A percentile compares a stretch with the other conserved stretches of the same genome.
Evolutionary conservation across 208 protist species (phyloP).

Genomic region (Crithidia thermophila): DNA sequence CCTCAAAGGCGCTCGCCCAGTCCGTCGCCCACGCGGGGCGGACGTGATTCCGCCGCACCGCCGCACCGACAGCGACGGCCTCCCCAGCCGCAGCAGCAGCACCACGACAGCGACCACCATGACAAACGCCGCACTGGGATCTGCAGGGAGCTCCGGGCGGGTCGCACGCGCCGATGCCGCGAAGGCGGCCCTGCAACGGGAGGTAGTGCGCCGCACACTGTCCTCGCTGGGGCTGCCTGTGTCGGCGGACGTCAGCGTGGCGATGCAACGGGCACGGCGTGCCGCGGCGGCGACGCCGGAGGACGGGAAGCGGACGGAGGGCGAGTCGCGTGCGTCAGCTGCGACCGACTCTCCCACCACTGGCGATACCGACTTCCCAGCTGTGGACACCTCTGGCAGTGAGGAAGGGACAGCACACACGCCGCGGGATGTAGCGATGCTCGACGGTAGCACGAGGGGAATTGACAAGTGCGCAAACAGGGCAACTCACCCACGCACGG

Average conservation of each 20-base stretch:
- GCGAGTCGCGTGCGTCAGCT: too few relatives aligned
- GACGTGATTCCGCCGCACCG: conserved; percentile 11
- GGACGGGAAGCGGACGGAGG: background rate
- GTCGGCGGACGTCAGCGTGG: background rate
- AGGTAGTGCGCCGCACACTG: conserved; percentile 19
- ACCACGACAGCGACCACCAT: background rate
- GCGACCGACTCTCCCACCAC: background rate
- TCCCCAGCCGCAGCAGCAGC: background rate
- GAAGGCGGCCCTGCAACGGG: conserved; percentile 18
- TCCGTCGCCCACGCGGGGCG: conserved; percentile 11
- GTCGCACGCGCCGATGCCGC: background rate
- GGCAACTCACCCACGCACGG: too few relatives aligned
- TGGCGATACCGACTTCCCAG: too few relatives aligned
- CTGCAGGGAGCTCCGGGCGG: too few relatives aligned
- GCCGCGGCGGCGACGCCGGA: background rate
- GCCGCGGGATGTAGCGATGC: too few relatives aligned
- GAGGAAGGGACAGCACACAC: too few relatives aligned
- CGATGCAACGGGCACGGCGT: background rate
- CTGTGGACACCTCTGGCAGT: too few relatives aligned
- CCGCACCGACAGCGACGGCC: conserved; percentile 8
- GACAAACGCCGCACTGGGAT: too few relatives aligned
- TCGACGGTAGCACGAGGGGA: too few relatives aligned
- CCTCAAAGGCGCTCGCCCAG: conserved; percentile 23
- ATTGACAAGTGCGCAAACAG: too few relatives aligned
- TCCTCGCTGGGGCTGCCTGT: conserved; percentile 8